Percentiles rank a stretch among this genome's conserved stretches.
Evolutionary conservation across 805 yeast species (phyloP).

Genomic region (Alloascoidea africana): DNA sequence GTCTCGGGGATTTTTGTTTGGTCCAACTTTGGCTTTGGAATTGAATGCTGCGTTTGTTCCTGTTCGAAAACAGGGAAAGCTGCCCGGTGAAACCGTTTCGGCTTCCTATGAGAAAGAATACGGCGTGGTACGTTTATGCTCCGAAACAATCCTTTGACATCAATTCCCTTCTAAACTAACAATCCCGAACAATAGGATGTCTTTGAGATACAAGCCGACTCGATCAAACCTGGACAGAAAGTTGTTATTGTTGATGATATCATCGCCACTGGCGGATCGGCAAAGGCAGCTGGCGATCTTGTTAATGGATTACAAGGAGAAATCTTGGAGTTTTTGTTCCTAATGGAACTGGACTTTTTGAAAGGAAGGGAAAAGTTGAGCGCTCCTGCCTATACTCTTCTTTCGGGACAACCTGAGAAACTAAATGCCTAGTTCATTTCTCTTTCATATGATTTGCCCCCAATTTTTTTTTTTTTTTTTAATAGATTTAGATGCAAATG

Average conservation of each 20-base stretch:
- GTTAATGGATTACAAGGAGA: conserved; percentile 53
- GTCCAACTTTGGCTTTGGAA: conserved; percentile 88
- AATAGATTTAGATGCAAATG: no score
- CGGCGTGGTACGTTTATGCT: conserved; percentile 28
- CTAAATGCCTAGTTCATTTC: no score
- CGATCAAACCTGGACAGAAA: conserved; percentile 65
- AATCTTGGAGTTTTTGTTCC: conserved; percentile 69
- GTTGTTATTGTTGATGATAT: conserved; percentile 90
- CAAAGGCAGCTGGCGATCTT: conserved; percentile 83
- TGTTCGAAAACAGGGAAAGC: conserved; percentile 87
- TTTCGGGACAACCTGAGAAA: conserved; percentile 64
- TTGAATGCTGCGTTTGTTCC: conserved; percentile 88
- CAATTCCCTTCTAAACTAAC: not conserved
- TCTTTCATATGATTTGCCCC: no score
- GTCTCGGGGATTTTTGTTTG: conserved; percentile 93
- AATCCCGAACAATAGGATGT: conserved; percentile 30
- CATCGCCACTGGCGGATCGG: conserved; percentile 97
- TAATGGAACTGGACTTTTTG: conserved; percentile 89
- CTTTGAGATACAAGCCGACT: conserved; percentile 76
- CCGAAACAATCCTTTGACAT: not conserved
- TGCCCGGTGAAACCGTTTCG: conserved; percentile 69
- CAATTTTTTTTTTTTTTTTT: no score
- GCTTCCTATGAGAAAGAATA: conserved; percentile 84
- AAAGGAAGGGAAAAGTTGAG: conserved; percentile 81
- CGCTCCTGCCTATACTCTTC: conserved; percentile 80